A percentile compares a stretch with the other conserved stretches of the same genome.
These are phyloP conservation scores for Albatrellus sp. DNA, from an alignment of 1,284 basidiomycete species.

Conservation along the genomic window DNA sequence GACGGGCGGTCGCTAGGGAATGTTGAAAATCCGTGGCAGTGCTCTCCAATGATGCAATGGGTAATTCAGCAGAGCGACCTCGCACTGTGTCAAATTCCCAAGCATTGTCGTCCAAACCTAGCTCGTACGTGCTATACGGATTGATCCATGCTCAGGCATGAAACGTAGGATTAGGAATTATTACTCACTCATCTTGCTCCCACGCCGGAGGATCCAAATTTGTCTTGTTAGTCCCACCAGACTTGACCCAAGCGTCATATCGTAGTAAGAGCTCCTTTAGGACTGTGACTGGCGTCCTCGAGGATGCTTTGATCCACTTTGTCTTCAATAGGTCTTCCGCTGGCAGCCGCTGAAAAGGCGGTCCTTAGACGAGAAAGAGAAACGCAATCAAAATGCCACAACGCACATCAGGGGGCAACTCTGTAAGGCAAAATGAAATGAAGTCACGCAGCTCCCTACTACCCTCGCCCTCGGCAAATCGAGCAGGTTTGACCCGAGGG, in stretches of 20 bases:
- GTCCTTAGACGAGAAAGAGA: constrained; percentile 5
- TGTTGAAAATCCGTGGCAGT: constrained; percentile 11
- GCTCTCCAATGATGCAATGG: constrained; percentile 16
- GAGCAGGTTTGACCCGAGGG: constrained; percentile 77
- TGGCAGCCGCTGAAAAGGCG: constrained; percentile 52
- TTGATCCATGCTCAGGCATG: background rate
- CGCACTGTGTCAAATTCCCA: constrained; percentile 75
- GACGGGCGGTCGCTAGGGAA: constrained; percentile 31
- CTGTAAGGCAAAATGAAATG: constrained; percentile 74
- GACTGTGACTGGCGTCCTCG: constrained; percentile 57
- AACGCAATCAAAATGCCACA: background rate
- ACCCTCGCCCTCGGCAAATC: constrained; percentile 67
- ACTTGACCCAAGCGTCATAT: constrained; percentile 68
- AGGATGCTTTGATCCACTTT: constrained; percentile 84
- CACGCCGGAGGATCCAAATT: constrained; percentile 53
- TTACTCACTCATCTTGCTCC: constrained; percentile 45
- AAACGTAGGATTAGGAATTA: background rate
- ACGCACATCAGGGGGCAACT: constrained; percentile 69
- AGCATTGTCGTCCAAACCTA: constrained; percentile 29
- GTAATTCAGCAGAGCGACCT: constrained; percentile 19
- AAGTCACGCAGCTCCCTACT: constrained; percentile 86
- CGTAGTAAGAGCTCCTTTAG: constrained; percentile 80
- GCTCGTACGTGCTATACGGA: background rate
- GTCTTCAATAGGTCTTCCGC: constrained; percentile 85
- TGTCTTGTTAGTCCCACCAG: constrained; percentile 71